Conservation (phyloP, 2,329 filamentous ascomycete species). For the Neurospora sp. region DNA sequence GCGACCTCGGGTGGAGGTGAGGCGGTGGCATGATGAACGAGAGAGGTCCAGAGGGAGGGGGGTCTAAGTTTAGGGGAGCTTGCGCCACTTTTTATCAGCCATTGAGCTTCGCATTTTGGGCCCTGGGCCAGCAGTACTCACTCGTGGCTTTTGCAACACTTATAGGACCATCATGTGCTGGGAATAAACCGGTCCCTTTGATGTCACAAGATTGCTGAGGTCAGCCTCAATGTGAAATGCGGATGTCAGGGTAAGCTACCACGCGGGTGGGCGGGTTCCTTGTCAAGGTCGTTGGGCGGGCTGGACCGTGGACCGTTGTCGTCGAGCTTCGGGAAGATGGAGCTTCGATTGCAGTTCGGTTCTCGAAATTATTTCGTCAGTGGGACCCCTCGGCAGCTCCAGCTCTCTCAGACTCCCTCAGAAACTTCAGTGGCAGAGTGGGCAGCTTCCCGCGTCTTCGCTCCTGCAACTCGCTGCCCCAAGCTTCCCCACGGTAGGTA, state of each 20-base stretch:
- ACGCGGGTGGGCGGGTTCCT: not conserved
- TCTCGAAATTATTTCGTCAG: not conserved
- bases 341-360: not conserved
- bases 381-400: not conserved
- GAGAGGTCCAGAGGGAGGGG: not conserved
- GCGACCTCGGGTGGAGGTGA: constrained; percentile 86
- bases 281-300: not conserved
- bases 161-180: not conserved
- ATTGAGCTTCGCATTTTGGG: not conserved
- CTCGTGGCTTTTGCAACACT: not conserved
- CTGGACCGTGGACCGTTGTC: not conserved
- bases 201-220: not conserved
- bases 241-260: not conserved
- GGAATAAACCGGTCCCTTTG: not conserved
- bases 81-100: not conserved
- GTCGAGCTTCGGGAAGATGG: not conserved
- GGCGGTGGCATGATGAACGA: constrained; percentile 61
- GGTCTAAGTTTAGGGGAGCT: not conserved
- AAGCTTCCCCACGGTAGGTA: not conserved
- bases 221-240: not conserved
- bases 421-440: not conserved
- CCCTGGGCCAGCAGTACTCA: not conserved
- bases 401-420: not conserved
- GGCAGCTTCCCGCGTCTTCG: not conserved
- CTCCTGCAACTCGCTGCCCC: not conserved